Conservation (phyloP, 495 filamentous ascomycete species). For the Diplogelasinospora grovesii region DNA sequence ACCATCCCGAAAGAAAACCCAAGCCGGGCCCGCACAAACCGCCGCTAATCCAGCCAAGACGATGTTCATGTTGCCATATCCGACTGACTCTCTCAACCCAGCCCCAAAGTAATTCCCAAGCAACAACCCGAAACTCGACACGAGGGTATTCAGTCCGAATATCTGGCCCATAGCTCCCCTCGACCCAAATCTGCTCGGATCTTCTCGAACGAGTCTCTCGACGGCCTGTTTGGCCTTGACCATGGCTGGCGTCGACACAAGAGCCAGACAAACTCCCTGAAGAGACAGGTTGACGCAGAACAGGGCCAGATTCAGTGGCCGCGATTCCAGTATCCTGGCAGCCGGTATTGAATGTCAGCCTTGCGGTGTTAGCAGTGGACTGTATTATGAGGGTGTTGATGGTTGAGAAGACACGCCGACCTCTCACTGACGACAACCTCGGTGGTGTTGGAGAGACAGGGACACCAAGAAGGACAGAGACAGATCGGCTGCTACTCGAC, state of each 20-base stretch:
- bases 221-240: constrained; percentile 9
- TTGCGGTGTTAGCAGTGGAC: constrained; percentile 5
- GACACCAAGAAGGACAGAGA: not conserved
- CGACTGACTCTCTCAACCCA: not conserved
- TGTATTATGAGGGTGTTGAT: constrained; percentile 7
- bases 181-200: constrained; percentile 5
- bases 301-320: too few relatives aligned
- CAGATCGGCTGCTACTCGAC: not conserved
- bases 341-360: constrained; percentile 5
- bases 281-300: constrained; percentile 1
- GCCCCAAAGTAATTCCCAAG: constrained; percentile 5
- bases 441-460: not conserved
- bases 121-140: constrained; percentile 6
- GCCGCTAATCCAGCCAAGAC: constrained; percentile 1
- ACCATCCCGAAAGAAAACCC: constrained; percentile 2
- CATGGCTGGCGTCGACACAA: constrained; percentile 7
- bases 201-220: not conserved
- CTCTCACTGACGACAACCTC: not conserved
- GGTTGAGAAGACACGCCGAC: constrained; percentile 3
- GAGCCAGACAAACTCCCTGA: constrained; percentile 4
- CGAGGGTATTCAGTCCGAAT: constrained; percentile 7
- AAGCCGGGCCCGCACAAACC: constrained; percentile 1
- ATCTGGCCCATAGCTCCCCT: constrained; percentile 8
- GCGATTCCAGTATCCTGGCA: too few relatives aligned
- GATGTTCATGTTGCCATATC: constrained; percentile 4